Conservation (phyloP, 176 grass and related monocot species). For the Dactylis glomerata region DNA sequence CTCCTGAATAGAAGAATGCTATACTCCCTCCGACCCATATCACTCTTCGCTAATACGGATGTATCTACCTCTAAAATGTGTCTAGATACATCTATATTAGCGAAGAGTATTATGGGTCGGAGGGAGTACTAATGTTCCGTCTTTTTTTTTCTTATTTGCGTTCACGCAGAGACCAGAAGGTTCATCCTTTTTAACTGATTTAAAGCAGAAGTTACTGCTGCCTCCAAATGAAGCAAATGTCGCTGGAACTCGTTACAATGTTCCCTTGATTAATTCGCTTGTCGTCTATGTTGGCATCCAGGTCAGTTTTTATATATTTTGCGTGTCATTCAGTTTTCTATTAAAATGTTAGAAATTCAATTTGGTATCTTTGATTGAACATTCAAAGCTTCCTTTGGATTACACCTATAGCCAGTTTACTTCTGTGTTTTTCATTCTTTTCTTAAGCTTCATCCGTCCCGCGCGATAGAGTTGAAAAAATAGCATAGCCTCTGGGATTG, state of each 20-base stretch:
- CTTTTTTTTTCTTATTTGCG: conserved; percentile 15
- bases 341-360: not conserved
- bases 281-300: conserved; percentile 94
- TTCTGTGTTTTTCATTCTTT: not conserved
- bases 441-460: not conserved
- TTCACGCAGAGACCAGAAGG: conserved; percentile 60
- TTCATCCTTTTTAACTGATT: conserved; percentile 71
- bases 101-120: too few species aligned
- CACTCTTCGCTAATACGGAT: too few species aligned
- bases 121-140: conserved; percentile 35
- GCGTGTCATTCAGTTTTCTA: not conserved
- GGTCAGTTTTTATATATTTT: conserved; percentile 47
- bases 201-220: conserved; percentile 82
- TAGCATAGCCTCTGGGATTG: not conserved
- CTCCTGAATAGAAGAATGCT: not conserved
- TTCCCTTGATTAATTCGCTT: conserved; percentile 89
- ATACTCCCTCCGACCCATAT: too few species aligned
- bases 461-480: not conserved
- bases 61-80: too few species aligned
- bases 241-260: conserved; percentile 85
- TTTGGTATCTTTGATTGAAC: not conserved
- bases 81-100: too few species aligned
- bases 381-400: not conserved
- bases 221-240: conserved; percentile 63
- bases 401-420: not conserved